Conservation (phyloP, 345 rosid species). For the Dimocarpus longan region DNA sequence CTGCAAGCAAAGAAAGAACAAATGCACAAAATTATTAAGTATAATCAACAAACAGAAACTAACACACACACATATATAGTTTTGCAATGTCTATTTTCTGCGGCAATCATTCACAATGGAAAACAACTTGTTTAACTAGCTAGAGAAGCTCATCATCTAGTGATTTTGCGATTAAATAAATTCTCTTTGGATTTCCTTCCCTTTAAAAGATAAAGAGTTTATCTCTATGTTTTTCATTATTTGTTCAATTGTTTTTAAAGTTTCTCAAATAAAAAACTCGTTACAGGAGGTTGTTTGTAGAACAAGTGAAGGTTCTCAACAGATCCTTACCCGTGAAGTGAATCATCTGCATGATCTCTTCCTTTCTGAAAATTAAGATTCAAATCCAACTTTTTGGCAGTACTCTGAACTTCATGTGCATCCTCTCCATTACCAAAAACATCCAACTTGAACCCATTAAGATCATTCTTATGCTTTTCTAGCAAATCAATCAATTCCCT, state of each 20-base stretch:
- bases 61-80: neutral
- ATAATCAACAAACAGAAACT: neutral
- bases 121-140: neutral
- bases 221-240: neutral
- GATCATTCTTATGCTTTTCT: slow-evolving; percentile 75
- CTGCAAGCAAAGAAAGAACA: slow-evolving; percentile 47
- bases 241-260: neutral
- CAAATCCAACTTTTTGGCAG: slow-evolving; percentile 67
- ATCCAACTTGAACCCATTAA: slow-evolving; percentile 81
- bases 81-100: neutral
- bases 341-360: slow-evolving; percentile 91
- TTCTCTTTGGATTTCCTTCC: neutral
- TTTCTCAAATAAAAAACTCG: slow-evolving; percentile 1
- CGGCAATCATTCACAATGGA: neutral
- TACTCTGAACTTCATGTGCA: slow-evolving; percentile 74
- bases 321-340: slow-evolving; percentile 78
- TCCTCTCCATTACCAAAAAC: slow-evolving; percentile 98
- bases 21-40: neutral
- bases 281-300: neutral
- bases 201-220: too few relatives aligned
- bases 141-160: slow-evolving; percentile 5
- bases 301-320: slow-evolving; percentile 8
- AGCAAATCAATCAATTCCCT: slow-evolving; percentile 86
- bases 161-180: slow-evolving; percentile 5
- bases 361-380: slow-evolving; percentile 88